Base-by-base conservation (phyloP, 345 rosid genomes). In the Triadica sebifera region DNA sequence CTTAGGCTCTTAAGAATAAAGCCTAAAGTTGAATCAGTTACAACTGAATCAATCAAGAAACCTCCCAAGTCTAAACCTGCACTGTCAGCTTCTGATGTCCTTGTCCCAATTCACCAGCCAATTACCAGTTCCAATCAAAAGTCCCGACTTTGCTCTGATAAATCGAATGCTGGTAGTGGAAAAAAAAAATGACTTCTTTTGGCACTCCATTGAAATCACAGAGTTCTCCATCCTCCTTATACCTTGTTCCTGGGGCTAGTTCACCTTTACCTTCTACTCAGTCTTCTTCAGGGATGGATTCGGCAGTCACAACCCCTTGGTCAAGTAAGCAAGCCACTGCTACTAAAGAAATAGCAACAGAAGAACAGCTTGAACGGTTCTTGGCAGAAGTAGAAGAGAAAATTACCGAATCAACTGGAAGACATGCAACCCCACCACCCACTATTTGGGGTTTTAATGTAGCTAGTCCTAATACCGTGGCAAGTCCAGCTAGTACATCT, bases 341-440 rank as follows among this genome's bases (percentile, higher is more conserved):
- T 66, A 61, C 77, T 52, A 94, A 83, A 85, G 98, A 90, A 65
- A 92, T 94, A 73, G 58, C 83, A 63, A 92, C 98, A 46, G 97
- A 92, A 83, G 96, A 86, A 77, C 93, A 92, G 82, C 94, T 94
- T 72, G 98, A 94, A 81, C 86, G 75, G 68, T 94, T 92, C 80
- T 84, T 94, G 81, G 90, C 92, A 8, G 93, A 89, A 67, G 85
- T 94, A 60, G 97, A 91, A 81, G 90, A 79, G 82, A 93, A 82
- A 83, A 81, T 94, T 61, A 84, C 77, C 9, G 94, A 89, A 79
- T 92, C 98, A 6, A 87, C 98, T 0, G 90, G 94, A 63, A 93
- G 87, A 81, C 76, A 81, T 67, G 75, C 79, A 69, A 93, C 99
- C 38, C 98, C 98, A 43, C 89, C 99, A 4, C 86, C 98, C 71